phyloP scores from a whole-genome alignment of 2,329 filamentous ascomycete species.

The Nannizziopsis barbatae region DNA sequence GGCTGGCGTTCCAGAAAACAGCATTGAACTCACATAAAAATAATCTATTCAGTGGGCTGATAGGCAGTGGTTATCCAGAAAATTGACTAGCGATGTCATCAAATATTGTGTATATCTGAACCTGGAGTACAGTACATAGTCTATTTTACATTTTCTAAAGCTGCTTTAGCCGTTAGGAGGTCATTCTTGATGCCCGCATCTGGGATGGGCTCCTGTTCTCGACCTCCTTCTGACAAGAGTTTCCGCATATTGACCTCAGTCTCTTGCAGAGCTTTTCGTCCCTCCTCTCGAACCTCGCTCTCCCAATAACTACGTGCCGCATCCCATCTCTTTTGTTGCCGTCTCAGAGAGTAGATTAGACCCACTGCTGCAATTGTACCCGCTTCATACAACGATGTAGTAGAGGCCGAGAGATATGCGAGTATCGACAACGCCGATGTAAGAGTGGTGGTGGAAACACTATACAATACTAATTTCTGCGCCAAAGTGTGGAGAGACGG shows the following conservation, averaged over 20 bases:
- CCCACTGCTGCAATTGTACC: constrained; percentile 50
- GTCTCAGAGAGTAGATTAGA: constrained; percentile 45
- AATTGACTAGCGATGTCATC: neutral
- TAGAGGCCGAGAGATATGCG: constrained; percentile 44
- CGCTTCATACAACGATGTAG: constrained; percentile 46
- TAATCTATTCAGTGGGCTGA: no score
- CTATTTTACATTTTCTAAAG: constrained; percentile 31
- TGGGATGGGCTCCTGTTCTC: constrained; percentile 24
- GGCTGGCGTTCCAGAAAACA: constrained; percentile 37
- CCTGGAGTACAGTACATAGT: constrained; percentile 8
- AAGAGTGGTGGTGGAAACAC: constrained; percentile 59
- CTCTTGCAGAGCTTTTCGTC: constrained; percentile 43
- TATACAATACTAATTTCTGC: constrained; percentile 63
- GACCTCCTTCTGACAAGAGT: constrained; percentile 38
- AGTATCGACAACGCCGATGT: constrained; percentile 46
- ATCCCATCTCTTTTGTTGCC: constrained; percentile 51
- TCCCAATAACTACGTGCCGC: constrained; percentile 43
- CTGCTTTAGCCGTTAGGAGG: constrained; percentile 38
- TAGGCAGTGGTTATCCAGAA: no score
- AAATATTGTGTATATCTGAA: constrained; percentile 1
- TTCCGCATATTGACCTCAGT: constrained; percentile 42
- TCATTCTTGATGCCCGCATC: constrained; percentile 36
- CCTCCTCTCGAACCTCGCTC: constrained; percentile 45
- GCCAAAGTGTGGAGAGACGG: constrained; percentile 61
- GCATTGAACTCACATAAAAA: constrained; percentile 32